Evolutionary conservation across 768 basidiomycete species (phyloP).

Genomic region (Termitomyces eurrhizus): DNA sequence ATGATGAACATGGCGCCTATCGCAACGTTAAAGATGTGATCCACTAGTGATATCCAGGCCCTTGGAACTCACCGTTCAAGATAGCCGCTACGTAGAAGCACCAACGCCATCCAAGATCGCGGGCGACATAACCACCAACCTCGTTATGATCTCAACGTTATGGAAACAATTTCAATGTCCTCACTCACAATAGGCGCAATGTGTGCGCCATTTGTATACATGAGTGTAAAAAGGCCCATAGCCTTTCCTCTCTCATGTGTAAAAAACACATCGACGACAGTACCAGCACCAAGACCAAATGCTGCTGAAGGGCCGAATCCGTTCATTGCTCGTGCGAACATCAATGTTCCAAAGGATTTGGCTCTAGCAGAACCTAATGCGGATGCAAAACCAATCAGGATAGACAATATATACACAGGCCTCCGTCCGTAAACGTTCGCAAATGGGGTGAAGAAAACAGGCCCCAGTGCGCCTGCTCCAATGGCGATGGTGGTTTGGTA

Average conservation of each 20-base stretch:
- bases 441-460: slow-evolving; percentile 34
- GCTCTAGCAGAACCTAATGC: slow-evolving; percentile 24
- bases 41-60: background rate
- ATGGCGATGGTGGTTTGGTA: slow-evolving; percentile 38
- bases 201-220: slow-evolving; percentile 38
- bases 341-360: slow-evolving; percentile 27
- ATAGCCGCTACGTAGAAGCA: slow-evolving; percentile 42
- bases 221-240: slow-evolving; percentile 39
- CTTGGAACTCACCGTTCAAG: slow-evolving; percentile 25
- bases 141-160: slow-evolving; percentile 1
- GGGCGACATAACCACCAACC: slow-evolving; percentile 36
- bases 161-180: background rate
- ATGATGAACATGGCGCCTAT: slow-evolving; percentile 28
- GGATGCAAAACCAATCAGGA: slow-evolving; percentile 25
- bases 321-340: slow-evolving; percentile 33
- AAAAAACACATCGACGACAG: slow-evolving; percentile 34
- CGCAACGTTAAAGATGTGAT: background rate
- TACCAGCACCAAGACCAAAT: slow-evolving; percentile 34
- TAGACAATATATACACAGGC: slow-evolving; percentile 31
- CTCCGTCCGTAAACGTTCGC: slow-evolving; percentile 38
- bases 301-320: slow-evolving; percentile 33
- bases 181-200: slow-evolving; percentile 35
- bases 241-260: slow-evolving; percentile 37
- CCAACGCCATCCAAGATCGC: slow-evolving; percentile 37
- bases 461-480: slow-evolving; percentile 31